Evolutionary conservation across 352 stramenopile species (phyloP), one percentile per base, ranked within the genome.

Genomic region (Phytophthora sp.): DNA sequence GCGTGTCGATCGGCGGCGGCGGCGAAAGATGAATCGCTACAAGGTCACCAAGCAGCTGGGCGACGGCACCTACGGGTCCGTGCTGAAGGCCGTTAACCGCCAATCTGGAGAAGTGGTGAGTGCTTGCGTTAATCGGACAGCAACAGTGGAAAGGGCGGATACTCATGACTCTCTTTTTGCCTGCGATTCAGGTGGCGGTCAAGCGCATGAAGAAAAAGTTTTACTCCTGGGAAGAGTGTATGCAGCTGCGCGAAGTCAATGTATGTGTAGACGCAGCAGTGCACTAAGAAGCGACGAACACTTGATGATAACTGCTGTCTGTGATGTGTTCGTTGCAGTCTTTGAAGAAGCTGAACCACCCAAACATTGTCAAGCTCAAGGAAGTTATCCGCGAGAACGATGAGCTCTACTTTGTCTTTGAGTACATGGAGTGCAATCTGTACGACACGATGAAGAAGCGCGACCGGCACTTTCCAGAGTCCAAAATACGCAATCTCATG

Each of bases 171-270:
- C 24, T 47, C 11, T 41, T 47, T 30, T 21, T 18, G 5, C 18
- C 18, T 24, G 35, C 4, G 6, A 7, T 45, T 42, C 42, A 98
- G 84, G 93, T 98, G 13, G 96, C 96, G 2, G 88, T 99, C 49
- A 99, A 99, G 73, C 98, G 97, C 68, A 98, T 99, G 92, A 98
- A 99, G 77, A 98, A 98, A 80, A 98, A 98, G 63, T 98, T 98
- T 76, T 97, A 96, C 73, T 98, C 84, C 52, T 97, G 88, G 88
- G 91, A 99, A 71, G 95, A 99, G 61, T 98, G 95, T 77, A 98
- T 98, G 79, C 84, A 98, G 45, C 80, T 99, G 15, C 90, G 97
- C 31, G 98, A 99, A 88, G 93, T 99, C 27, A 98, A 98, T 53
- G 86, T 96, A 76, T 52, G 84, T 82, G 27, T 21, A 23, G 35